phyloP scores from a whole-genome alignment of 139 green algal species.

The Pleodorina starrii region DNA sequence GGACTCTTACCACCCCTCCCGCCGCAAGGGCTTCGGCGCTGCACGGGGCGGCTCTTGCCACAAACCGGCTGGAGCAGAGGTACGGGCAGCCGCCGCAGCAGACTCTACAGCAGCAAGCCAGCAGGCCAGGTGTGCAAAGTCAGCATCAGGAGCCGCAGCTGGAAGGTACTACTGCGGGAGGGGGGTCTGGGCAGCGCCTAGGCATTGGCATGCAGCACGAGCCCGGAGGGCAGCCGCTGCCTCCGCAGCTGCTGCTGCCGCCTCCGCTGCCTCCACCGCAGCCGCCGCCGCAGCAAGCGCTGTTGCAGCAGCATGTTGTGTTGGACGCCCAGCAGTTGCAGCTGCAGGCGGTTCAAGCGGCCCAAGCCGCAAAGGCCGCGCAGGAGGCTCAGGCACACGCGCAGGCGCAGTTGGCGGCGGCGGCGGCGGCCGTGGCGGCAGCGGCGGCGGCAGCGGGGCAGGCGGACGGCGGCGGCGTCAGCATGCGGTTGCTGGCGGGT shows the following conservation, averaged over 20 bases:
- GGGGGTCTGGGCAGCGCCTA: too few relatives aligned
- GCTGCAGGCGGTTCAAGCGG: neutral
- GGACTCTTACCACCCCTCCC: too few relatives aligned
- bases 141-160: too few relatives aligned
- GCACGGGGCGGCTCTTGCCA: too few relatives aligned
- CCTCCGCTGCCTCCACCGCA: neutral
- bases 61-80: too few relatives aligned
- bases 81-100: neutral
- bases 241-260: neutral
- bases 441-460: neutral
- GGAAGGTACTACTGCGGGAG: too few relatives aligned
- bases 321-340: neutral
- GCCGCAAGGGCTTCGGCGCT: too few relatives aligned
- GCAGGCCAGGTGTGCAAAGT: neutral
- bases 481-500: neutral
- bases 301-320: neutral
- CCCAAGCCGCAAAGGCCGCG: neutral
- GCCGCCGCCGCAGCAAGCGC: neutral
- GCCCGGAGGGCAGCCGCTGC: neutral
- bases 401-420: conserved; percentile 15
- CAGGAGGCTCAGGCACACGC: conserved; percentile 4
- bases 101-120: neutral
- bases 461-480: neutral
- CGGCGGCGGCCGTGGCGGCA: neutral
- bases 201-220: too few relatives aligned